Conservation (phyloP, 306 rosid genomes). For the Prunus armeniaca region DNA sequence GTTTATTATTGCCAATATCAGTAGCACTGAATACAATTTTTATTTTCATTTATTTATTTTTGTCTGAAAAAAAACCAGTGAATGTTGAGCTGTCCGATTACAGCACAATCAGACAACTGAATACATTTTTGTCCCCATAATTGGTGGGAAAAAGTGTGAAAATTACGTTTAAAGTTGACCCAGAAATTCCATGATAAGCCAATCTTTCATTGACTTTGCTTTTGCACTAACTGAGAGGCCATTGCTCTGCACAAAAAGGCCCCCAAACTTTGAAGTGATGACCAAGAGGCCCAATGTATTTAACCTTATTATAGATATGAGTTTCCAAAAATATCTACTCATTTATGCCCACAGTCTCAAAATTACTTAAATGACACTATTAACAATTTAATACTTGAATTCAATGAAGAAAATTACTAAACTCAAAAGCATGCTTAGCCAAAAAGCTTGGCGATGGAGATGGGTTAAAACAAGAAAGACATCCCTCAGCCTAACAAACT, state of each 20-base stretch:
- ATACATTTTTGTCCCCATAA: not conserved
- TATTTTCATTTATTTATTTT: no score
- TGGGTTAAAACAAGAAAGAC: no score
- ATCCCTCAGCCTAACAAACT: no score
- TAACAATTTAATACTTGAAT: no score
- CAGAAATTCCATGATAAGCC: not conserved
- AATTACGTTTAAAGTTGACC: not conserved
- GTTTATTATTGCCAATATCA: not conserved
- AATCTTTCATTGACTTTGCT: not conserved
- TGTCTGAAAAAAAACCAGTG: not conserved
- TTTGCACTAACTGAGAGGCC: not conserved
- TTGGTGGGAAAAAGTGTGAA: conserved; percentile 9
- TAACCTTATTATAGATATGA: not conserved
- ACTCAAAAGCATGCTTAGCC: no score
- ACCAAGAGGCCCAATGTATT: not conserved
- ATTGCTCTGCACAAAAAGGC: not conserved
- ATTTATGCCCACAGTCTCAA: not conserved
- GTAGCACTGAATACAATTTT: not conserved
- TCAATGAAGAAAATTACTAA: no score
- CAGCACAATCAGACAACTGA: not conserved
- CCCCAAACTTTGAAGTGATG: not conserved
- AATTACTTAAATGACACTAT: no score
- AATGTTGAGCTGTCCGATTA: not conserved
- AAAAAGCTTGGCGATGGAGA: no score
- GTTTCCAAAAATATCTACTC: not conserved